phyloP scores from a whole-genome alignment of 306 rosid species.

The Alnus glutinosa region DNA sequence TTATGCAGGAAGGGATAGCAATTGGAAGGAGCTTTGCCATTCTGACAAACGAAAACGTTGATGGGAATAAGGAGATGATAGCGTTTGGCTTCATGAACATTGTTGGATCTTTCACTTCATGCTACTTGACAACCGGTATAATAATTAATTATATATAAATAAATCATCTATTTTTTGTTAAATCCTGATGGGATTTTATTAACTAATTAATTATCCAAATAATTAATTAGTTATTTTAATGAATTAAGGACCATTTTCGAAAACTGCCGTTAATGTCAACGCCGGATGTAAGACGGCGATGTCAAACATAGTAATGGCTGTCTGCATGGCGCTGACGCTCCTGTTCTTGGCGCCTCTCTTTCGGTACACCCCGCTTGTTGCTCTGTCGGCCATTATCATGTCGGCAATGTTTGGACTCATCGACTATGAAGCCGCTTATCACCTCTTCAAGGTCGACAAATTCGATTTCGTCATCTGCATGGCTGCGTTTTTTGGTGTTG shows the following conservation, averaged over 20 bases:
- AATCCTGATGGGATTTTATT: background rate
- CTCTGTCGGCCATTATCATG: constrained; percentile 72
- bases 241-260: constrained; percentile 95
- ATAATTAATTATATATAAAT: background rate
- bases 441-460: constrained; percentile 78
- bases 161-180: background rate
- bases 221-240: background rate
- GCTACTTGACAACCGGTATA: constrained; percentile 90
- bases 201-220: background rate
- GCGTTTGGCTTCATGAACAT: constrained; percentile 91
- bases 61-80: constrained; percentile 91
- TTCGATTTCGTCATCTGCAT: constrained; percentile 74
- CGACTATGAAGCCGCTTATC: constrained; percentile 39
- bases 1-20: constrained; percentile 87
- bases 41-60: constrained; percentile 62
- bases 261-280: constrained; percentile 83
- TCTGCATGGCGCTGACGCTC: constrained; percentile 55
- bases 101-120: constrained; percentile 76
- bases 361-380: constrained; percentile 78
- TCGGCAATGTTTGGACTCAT: constrained; percentile 87
- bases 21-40: constrained; percentile 89
- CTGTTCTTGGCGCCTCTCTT: constrained; percentile 76
- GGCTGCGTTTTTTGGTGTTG: constrained; percentile 66
- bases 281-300: constrained; percentile 74
- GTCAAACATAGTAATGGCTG: constrained; percentile 63